phyloP scores from a whole-genome alignment of 768 basidiomycete species.

The Tremella fuciformis region DNA sequence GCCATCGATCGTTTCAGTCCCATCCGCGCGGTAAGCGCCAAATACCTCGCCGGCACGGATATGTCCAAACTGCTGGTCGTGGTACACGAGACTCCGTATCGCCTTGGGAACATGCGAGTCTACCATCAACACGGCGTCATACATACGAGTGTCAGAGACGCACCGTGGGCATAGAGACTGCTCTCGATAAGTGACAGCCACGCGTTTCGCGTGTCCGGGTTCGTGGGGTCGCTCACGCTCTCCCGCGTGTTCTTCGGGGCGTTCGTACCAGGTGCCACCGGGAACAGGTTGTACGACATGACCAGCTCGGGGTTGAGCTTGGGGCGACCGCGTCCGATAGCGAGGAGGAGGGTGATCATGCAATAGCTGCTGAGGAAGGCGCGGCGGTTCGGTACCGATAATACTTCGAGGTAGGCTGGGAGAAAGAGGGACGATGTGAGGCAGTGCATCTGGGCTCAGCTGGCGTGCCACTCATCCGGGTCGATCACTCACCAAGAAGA shows the following conservation, averaged over 20 bases:
- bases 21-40: background rate
- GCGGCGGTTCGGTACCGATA: slow-evolving; percentile 25
- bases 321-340: slow-evolving; percentile 31
- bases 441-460: slow-evolving; percentile 39
- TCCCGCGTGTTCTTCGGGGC: background rate
- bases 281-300: slow-evolving; percentile 24
- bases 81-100: slow-evolving; percentile 32
- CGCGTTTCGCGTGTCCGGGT: slow-evolving; percentile 24
- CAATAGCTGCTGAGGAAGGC: slow-evolving; percentile 30
- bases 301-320: slow-evolving; percentile 24
- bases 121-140: slow-evolving; percentile 13
- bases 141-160: background rate
- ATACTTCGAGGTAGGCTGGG: slow-evolving; percentile 25
- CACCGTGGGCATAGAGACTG: slow-evolving; percentile 30
- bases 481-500: slow-evolving; percentile 39
- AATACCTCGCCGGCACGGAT: background rate
- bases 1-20: slow-evolving; percentile 31
- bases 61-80: slow-evolving; percentile 24
- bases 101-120: slow-evolving; percentile 43
- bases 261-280: slow-evolving; percentile 19
- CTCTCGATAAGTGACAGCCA: slow-evolving; percentile 35
- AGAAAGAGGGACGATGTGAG: slow-evolving; percentile 42
- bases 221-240: slow-evolving; percentile 13
- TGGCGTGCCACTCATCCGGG: no score
- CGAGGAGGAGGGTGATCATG: slow-evolving; percentile 22